These are phyloP conservation scores for Aurantiochytrium sp. DNA, from an alignment of 108 stramenopile species.

Conservation along the genomic window DNA sequence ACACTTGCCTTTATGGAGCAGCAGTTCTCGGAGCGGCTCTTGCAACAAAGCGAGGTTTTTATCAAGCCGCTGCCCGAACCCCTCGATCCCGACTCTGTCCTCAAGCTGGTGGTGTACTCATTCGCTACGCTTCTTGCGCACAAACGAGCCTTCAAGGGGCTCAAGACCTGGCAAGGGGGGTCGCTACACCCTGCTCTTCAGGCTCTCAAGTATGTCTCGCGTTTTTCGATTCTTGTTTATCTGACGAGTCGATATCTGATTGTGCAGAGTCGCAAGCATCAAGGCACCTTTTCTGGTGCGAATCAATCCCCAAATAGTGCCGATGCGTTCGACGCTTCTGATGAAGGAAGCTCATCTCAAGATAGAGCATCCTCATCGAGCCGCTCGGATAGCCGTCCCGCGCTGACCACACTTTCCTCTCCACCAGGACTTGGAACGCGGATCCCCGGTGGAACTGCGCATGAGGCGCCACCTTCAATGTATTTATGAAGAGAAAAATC, in stretches of 20 bases:
- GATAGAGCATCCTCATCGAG: too few species aligned
- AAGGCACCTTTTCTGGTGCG: background rate
- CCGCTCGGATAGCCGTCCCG: too few species aligned
- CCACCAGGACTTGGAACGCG: too few species aligned
- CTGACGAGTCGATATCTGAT: background rate
- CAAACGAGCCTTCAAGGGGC: background rate
- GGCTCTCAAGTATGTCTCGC: background rate
- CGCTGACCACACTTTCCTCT: too few species aligned
- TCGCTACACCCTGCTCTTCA: background rate
- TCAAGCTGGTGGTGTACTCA: background rate
- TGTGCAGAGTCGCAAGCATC: background rate
- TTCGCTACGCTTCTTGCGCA: background rate
- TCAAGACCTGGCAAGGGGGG: background rate
- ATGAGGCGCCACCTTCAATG: too few species aligned
- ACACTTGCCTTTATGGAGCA: constrained; percentile 1
- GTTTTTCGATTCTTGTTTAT: background rate
- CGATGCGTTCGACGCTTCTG: background rate
- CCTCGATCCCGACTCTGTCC: background rate
- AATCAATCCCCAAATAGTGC: background rate
- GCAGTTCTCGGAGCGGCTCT: background rate
- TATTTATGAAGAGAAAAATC: too few species aligned
- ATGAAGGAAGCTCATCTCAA: too few species aligned
- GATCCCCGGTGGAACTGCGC: too few species aligned
- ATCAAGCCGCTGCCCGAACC: background rate
- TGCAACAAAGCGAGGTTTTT: background rate